A percentile compares a stretch with the other conserved stretches of the same genome.
Conservation (phyloP, 495 filamentous ascomycete genomes). For the Neurospora sp. region DNA sequence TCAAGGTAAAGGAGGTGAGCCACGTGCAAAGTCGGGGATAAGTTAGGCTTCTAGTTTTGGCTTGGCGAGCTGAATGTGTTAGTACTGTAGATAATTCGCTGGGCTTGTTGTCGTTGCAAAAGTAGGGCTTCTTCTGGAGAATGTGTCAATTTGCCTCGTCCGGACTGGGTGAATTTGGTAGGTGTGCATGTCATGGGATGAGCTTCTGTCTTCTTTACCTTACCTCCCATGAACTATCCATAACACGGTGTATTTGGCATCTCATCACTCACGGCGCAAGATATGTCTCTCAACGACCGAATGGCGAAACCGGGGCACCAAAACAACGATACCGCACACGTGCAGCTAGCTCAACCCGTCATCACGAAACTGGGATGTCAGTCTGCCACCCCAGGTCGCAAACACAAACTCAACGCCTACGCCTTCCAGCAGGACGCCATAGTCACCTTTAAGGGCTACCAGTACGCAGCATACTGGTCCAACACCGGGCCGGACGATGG, state of each 20-base stretch:
- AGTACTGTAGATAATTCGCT: neutral
- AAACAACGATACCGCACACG: neutral
- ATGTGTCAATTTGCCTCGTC: neutral
- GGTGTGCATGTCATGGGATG: neutral
- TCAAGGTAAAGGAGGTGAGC: neutral
- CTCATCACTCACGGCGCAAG: neutral
- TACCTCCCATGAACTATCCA: neutral
- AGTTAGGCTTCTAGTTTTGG: neutral
- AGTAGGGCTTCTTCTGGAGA: neutral
- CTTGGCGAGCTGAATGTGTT: neutral
- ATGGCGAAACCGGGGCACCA: neutral
- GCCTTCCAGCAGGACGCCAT: conserved; percentile 36
- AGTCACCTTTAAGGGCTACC: conserved; percentile 28
- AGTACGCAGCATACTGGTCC: conserved; percentile 38
- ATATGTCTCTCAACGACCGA: neutral
- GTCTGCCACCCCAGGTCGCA: conserved; percentile 20
- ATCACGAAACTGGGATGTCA: conserved; percentile 25
- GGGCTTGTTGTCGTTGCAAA: neutral
- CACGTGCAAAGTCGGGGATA: neutral
- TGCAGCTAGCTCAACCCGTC: conserved; percentile 13
- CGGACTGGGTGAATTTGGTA: neutral
- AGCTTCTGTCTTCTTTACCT: neutral
- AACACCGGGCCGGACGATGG: conserved; percentile 8
- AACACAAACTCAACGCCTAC: conserved; percentile 29
- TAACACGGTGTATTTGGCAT: too few relatives aligned